Evolutionary conservation across 768 basidiomycete genomes (phyloP).

Genomic region (Leccinum olivaceopallidum): DNA sequence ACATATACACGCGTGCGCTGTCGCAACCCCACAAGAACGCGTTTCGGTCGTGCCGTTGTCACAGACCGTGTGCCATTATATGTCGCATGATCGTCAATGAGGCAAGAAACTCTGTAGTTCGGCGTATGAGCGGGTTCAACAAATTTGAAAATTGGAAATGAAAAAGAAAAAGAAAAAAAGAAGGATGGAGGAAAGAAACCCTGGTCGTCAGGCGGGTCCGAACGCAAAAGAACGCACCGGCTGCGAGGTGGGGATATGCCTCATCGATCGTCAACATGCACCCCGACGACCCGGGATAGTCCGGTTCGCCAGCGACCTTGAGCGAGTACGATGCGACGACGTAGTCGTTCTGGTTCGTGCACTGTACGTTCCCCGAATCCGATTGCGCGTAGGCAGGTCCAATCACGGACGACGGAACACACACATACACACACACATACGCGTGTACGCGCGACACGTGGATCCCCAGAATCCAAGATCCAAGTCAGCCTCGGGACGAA

Average conservation of each 20-base stretch:
- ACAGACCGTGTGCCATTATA: conserved; percentile 44
- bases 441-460: not conserved
- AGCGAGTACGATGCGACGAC: conserved; percentile 63
- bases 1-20: not conserved
- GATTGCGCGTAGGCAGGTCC: not conserved
- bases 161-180: not conserved
- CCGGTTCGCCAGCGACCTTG: conserved; percentile 54
- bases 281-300: conserved; percentile 55
- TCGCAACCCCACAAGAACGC: not conserved
- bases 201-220: conserved; percentile 6
- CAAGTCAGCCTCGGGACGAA: not conserved
- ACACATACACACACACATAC: not conserved
- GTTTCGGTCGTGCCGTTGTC: conserved; percentile 1
- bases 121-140: conserved; percentile 7
- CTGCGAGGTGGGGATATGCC: conserved; percentile 52
- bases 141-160: not conserved
- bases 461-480: not conserved
- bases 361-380: conserved; percentile 38
- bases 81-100: conserved; percentile 66
- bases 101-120: conserved; percentile 54
- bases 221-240: conserved; percentile 41
- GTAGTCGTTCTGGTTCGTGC: conserved; percentile 50
- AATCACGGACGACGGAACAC: conserved; percentile 2
- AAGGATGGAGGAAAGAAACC: not conserved
- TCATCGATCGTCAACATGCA: conserved; percentile 67